Percentiles rank a stretch among this genome's conserved stretches.
Evolutionary conservation across 2,329 filamentous ascomycete genomes (phyloP).

Genomic region (Malbranchea cinnamomea): DNA sequence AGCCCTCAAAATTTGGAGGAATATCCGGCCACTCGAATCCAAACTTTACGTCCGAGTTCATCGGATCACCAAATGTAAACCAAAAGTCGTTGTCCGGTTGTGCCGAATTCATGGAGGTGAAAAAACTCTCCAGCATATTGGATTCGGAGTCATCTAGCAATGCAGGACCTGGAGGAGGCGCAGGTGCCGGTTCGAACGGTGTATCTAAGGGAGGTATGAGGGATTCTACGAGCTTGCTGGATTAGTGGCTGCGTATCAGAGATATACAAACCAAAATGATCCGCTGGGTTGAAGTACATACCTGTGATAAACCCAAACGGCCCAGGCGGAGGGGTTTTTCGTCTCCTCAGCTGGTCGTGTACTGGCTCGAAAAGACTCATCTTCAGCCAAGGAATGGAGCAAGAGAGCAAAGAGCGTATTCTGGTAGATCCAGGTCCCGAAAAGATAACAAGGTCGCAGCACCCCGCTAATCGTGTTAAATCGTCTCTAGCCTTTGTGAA

Average conservation of each 20-base stretch:
- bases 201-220: slow-evolving; percentile 16
- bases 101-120: slow-evolving; percentile 27
- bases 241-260: too few species aligned
- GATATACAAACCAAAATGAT: too few species aligned
- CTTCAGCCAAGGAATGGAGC: slow-evolving; percentile 17
- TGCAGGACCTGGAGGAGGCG: slow-evolving; percentile 48
- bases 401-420: too few species aligned
- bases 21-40: slow-evolving; percentile 34
- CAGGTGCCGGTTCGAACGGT: slow-evolving; percentile 37
- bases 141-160: slow-evolving; percentile 46
- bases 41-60: slow-evolving; percentile 2
- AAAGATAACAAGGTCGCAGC: too few species aligned
- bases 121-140: slow-evolving; percentile 38
- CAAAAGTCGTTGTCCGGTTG: slow-evolving; percentile 25
- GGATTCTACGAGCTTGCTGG: too few species aligned
- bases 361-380: slow-evolving; percentile 18
- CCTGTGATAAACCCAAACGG: slow-evolving; percentile 60
- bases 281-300: slow-evolving; percentile 14
- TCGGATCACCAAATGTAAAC: slow-evolving; percentile 14
- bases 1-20: slow-evolving; percentile 51
- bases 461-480: too few species aligned
- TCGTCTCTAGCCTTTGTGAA: too few species aligned
- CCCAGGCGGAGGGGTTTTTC: slow-evolving; percentile 36
- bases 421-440: too few species aligned
- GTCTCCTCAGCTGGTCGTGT: slow-evolving; percentile 31